Percentiles rank a stretch among this genome's conserved stretches.
Evolutionary conservation across 2,329 filamentous ascomycete species (phyloP).

Genomic region (Alternaria burnsii): DNA sequence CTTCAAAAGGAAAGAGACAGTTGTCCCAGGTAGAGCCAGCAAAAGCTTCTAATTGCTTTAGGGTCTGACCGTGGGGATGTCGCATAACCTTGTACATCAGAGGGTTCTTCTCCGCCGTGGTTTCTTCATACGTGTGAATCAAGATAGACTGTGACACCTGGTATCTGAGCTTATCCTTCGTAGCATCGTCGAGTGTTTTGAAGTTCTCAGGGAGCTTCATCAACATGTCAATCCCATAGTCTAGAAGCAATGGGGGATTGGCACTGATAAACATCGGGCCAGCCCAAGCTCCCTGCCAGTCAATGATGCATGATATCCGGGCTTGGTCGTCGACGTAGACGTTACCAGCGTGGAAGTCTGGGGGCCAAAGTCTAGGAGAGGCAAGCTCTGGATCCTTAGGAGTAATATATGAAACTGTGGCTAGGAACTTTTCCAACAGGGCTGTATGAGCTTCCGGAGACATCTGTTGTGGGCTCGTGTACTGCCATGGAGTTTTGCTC

Average conservation of each 20-base stretch:
- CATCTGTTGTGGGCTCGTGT: constrained; percentile 41
- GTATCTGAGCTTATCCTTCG: constrained; percentile 31
- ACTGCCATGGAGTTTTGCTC: constrained; percentile 42
- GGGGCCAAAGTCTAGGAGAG: constrained; percentile 39
- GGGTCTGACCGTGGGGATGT: constrained; percentile 34
- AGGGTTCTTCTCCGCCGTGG: constrained; percentile 34
- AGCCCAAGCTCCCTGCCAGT: constrained; percentile 39
- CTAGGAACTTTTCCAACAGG: constrained; percentile 30
- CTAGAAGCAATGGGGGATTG: constrained; percentile 34
- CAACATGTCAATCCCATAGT: constrained; percentile 37
- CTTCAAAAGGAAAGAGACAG: constrained; percentile 32
- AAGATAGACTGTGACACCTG: constrained; percentile 38
- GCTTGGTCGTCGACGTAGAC: constrained; percentile 35
- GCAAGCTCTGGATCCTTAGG: constrained; percentile 31
- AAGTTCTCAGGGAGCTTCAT: constrained; percentile 40
- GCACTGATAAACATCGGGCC: constrained; percentile 35
- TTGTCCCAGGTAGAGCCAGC: constrained; percentile 36
- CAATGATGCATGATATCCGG: constrained; percentile 39
- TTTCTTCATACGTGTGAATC: constrained; percentile 32
- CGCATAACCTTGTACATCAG: constrained; percentile 37
- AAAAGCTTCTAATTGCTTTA: constrained; percentile 42
- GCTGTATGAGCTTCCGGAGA: constrained; percentile 30
- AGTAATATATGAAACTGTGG: constrained; percentile 35
- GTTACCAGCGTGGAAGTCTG: constrained; percentile 42
- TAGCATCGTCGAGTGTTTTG: constrained; percentile 32